A percentile compares a stretch with the other conserved stretches of the same genome.
These are phyloP conservation scores for Barnettozyma pratensis DNA, from an alignment of 805 yeast genomes.

Conservation along the genomic window DNA sequence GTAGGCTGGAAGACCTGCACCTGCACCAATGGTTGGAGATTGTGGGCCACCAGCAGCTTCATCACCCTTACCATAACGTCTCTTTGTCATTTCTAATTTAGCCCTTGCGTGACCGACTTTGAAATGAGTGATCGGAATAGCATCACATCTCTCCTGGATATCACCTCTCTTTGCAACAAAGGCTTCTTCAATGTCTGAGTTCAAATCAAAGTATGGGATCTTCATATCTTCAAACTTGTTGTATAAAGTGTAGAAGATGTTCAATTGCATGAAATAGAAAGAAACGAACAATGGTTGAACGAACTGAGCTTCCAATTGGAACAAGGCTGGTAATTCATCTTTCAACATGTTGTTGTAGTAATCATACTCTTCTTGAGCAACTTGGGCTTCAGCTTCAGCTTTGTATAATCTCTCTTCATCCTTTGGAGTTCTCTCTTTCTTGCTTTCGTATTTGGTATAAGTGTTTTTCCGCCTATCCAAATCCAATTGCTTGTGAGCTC, in stretches of 20 bases:
- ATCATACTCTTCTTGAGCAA: conserved; percentile 93
- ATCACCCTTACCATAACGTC: conserved; percentile 57
- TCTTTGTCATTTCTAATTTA: conserved; percentile 77
- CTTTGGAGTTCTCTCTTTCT: conserved; percentile 78
- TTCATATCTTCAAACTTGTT: conserved; percentile 92
- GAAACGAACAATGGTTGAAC: conserved; percentile 92
- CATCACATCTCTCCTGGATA: conserved; percentile 84
- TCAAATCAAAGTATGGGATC: conserved; percentile 90
- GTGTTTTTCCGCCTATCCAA: conserved; percentile 78
- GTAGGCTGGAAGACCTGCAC: conserved; percentile 31
- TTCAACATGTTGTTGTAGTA: conserved; percentile 94
- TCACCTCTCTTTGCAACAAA: conserved; percentile 81
- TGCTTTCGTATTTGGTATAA: conserved; percentile 67
- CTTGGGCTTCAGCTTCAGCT: conserved; percentile 82
- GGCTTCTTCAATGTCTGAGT: conserved; percentile 77
- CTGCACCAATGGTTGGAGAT: conserved; percentile 24
- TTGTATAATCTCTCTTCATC: conserved; percentile 88
- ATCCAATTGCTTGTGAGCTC: conserved; percentile 93
- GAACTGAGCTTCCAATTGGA: conserved; percentile 84
- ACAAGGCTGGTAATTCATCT: conserved; percentile 81
- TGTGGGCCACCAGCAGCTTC: conserved; percentile 34
- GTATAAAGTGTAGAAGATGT: conserved; percentile 90
- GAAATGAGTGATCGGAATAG: conserved; percentile 86
- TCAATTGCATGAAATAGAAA: conserved; percentile 95
- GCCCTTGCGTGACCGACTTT: conserved; percentile 82